Evolutionary conservation across 169 alveolate genomes (phyloP).

Genomic region (Plasmodium ovale): DNA sequence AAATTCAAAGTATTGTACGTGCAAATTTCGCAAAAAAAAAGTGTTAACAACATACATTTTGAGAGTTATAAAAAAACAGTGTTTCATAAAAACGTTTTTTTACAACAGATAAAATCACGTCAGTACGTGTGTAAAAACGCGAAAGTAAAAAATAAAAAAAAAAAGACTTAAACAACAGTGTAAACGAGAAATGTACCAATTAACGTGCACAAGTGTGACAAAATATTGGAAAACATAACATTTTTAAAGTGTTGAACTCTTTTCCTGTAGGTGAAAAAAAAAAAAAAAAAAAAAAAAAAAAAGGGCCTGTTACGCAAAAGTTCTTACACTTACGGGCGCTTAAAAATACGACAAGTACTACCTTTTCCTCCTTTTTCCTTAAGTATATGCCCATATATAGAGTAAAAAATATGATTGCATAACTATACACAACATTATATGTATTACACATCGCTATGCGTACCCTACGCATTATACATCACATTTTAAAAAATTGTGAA

Average conservation of each 20-base stretch:
- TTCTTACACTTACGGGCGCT: not conserved
- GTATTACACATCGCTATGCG: no score
- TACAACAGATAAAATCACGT: not conserved
- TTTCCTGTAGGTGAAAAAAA: no score
- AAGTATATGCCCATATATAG: not conserved
- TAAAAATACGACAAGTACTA: not conserved
- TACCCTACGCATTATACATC: not conserved
- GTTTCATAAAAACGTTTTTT: conserved; percentile 7
- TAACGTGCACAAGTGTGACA: no score
- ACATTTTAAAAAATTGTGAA: not conserved
- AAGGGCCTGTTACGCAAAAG: not conserved
- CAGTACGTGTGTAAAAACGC: conserved; percentile 20
- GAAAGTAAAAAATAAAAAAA: not conserved
- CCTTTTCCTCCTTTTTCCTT: not conserved
- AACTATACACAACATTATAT: not conserved
- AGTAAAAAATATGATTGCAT: no score
- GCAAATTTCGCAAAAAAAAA: not conserved
- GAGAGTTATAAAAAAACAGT: not conserved
- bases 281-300: not conserved
- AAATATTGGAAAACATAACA: no score
- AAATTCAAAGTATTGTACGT: not conserved
- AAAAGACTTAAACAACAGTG: no score
- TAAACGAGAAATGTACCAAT: no score
- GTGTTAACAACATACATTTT: not conserved
- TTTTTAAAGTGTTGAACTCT: no score